These are phyloP conservation scores for Cronartium ribicola DNA, from an alignment of 1,284 basidiomycete species.

Conservation along the genomic window DNA sequence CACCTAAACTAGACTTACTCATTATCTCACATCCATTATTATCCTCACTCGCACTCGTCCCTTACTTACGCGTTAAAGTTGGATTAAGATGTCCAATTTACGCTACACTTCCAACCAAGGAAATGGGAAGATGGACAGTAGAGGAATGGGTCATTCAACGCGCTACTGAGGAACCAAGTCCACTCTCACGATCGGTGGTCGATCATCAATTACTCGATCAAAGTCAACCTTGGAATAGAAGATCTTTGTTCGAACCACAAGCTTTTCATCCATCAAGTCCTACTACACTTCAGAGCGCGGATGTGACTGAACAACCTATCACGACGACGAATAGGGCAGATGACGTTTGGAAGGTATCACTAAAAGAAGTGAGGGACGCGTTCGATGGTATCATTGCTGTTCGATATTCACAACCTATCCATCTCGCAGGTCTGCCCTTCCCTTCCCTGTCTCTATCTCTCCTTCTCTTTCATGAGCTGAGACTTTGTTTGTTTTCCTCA, in stretches of 20 bases:
- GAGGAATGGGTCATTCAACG: conserved; percentile 49
- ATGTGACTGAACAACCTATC: conserved; percentile 41
- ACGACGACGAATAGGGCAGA: conserved; percentile 45
- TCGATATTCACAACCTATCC: conserved; percentile 82
- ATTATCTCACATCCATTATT: conserved; percentile 90
- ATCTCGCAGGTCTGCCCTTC: conserved; percentile 70
- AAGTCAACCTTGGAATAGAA: conserved; percentile 25
- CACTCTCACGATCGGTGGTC: neutral
- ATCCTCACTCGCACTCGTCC: conserved; percentile 69
- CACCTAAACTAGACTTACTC: conserved; percentile 74
- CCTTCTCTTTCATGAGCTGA: neutral
- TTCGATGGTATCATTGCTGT: conserved; percentile 88
- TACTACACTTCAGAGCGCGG: conserved; percentile 43
- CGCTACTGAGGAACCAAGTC: conserved; percentile 60
- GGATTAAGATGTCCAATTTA: conserved; percentile 88
- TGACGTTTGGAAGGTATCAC: conserved; percentile 63
- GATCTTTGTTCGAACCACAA: conserved; percentile 12
- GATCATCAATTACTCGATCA: conserved; percentile 42
- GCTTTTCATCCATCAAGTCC: neutral
- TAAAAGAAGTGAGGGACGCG: conserved; percentile 84
- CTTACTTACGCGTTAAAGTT: conserved; percentile 79
- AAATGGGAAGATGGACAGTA: conserved; percentile 82
- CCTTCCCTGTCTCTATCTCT: neutral
- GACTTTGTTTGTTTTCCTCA: conserved; percentile 36
- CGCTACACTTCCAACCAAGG: conserved; percentile 89